A percentile compares a stretch with the other conserved stretches of the same genome.
Evolutionary conservation across 257 asterid genomes (phyloP).

Genomic region (Catharanthus roseus): DNA sequence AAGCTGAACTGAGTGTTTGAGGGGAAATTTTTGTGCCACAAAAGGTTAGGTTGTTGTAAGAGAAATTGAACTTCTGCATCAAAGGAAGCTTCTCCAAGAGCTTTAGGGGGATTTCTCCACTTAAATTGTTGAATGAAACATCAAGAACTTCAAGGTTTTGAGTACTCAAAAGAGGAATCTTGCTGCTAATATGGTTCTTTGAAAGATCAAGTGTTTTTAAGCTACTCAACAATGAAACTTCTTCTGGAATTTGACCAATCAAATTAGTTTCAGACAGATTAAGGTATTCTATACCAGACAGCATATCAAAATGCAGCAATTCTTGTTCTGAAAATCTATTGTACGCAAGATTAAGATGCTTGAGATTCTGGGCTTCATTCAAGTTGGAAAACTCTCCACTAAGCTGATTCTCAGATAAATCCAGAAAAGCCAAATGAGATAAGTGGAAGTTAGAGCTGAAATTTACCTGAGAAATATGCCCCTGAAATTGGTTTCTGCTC

Average conservation of each 20-base stretch:
- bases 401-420: constrained; percentile 69
- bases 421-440: constrained; percentile 63
- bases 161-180: constrained; percentile 43
- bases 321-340: constrained; percentile 62
- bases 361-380: constrained; percentile 43
- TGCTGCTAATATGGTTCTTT: constrained; percentile 49
- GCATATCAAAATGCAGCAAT: constrained; percentile 38
- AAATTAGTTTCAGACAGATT: constrained; percentile 67
- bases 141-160: constrained; percentile 53
- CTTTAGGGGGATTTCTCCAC: constrained; percentile 67
- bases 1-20: constrained; percentile 38
- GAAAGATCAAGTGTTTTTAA: constrained; percentile 71
- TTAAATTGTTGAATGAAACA: constrained; percentile 74
- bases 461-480: constrained; percentile 76
- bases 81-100: constrained; percentile 45
- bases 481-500: constrained; percentile 86
- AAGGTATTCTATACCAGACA: constrained; percentile 58
- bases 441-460: constrained; percentile 49
- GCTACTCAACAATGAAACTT: constrained; percentile 39
- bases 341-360: constrained; percentile 72
- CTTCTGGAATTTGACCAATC: constrained; percentile 58
- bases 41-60: constrained; percentile 75
- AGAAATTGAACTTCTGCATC: constrained; percentile 72
- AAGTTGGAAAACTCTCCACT: constrained; percentile 63
- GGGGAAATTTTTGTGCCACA: constrained; percentile 49